These are phyloP conservation scores for Candida pini DNA, from an alignment of 805 yeast species.

Conservation along the genomic window DNA sequence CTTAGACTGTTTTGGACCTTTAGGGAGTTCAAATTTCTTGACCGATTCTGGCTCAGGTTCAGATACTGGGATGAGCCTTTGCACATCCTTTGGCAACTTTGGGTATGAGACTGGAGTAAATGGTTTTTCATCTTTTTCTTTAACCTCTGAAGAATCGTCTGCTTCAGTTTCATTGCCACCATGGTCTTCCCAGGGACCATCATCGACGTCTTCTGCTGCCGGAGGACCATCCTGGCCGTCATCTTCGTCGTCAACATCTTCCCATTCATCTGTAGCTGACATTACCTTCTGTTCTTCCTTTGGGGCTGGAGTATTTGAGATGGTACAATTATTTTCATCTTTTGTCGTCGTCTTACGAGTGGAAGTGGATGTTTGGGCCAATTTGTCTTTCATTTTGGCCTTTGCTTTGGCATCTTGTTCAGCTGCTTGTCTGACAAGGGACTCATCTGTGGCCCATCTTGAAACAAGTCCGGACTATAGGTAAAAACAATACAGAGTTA, in stretches of 20 bases:
- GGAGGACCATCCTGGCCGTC: constrained; percentile 1
- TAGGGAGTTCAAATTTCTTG: neutral
- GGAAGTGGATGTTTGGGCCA: constrained; percentile 3
- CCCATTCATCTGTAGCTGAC: constrained; percentile 4
- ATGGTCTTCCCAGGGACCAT: constrained; percentile 6
- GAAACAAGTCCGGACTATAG: constrained; percentile 22
- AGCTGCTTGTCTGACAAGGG: constrained; percentile 18
- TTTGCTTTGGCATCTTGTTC: constrained; percentile 13
- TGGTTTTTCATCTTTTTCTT: no score
- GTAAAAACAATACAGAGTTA: neutral
- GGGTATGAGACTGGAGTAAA: constrained; percentile 4
- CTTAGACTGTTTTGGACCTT: neutral
- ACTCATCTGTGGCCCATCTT: constrained; percentile 29
- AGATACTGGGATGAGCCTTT: constrained; percentile 11
- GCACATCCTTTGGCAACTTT: constrained; percentile 11
- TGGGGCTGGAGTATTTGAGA: neutral
- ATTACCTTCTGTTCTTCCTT: constrained; percentile 2
- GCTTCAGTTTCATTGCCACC: no score
- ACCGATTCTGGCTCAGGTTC: neutral
- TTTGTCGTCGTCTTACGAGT: no score
- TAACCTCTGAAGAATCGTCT: no score
- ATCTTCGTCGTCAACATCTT: neutral
- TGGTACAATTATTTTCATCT: no score
- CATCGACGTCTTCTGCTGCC: constrained; percentile 3
- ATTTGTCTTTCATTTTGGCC: constrained; percentile 4